These are phyloP conservation scores for Hypoxylon sp. DNA, from an alignment of 2,329 filamentous ascomycete species.

Conservation along the genomic window DNA sequence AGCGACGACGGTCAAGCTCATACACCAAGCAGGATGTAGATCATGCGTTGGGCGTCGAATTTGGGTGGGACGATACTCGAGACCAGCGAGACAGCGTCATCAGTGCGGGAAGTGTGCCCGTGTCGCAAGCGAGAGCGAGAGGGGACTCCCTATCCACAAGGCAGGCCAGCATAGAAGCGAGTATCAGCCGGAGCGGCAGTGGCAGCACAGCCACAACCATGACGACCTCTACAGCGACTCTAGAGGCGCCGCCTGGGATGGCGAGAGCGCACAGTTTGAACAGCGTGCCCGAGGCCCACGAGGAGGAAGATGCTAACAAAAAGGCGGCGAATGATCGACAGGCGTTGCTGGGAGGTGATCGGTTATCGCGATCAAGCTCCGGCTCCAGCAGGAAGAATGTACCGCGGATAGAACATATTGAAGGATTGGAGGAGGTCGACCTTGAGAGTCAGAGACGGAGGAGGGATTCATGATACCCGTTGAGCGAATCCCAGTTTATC, in stretches of 20 bases:
- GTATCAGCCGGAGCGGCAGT: constrained; percentile 26
- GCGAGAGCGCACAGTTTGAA: constrained; percentile 41
- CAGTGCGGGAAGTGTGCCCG: constrained; percentile 32
- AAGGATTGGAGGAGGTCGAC: constrained; percentile 40
- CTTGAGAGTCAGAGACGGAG: constrained; percentile 31
- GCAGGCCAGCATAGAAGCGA: constrained; percentile 41
- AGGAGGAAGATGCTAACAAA: constrained; percentile 38
- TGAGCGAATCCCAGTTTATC: no score
- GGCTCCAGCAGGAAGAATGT: constrained; percentile 13
- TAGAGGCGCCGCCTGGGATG: constrained; percentile 17
- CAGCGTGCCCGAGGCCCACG: constrained; percentile 44
- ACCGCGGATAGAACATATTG: constrained; percentile 31
- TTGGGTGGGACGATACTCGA: constrained; percentile 40
- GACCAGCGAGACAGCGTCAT: constrained; percentile 26
- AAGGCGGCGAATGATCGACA: constrained; percentile 12
- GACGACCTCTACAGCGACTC: constrained; percentile 20
- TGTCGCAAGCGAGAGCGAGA: constrained; percentile 33
- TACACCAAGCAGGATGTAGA: constrained; percentile 44
- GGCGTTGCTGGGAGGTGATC: constrained; percentile 13
- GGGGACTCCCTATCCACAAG: constrained; percentile 37
- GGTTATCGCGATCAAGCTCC: constrained; percentile 28
- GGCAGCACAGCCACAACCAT: constrained; percentile 14
- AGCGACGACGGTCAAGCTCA: constrained; percentile 45
- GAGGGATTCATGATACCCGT: constrained; percentile 34
- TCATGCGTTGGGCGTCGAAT: constrained; percentile 46